Base-by-base conservation (phyloP, 2,329 filamentous ascomycete species). In the Verticillium isaacii region DNA sequence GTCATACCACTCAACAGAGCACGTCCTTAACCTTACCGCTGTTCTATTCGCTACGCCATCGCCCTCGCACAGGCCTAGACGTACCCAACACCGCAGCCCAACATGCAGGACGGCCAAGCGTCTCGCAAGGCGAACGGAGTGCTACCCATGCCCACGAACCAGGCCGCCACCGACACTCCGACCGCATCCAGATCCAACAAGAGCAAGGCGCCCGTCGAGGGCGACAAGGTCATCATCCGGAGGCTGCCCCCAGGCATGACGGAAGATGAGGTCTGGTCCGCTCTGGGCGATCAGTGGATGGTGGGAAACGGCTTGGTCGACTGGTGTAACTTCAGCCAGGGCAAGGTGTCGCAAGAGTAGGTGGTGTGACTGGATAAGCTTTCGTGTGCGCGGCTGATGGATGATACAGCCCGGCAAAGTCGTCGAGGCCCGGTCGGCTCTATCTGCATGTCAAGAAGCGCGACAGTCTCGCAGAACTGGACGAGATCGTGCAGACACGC, bases 201-300 rank as follows among this genome's bases (percentile, higher is more conserved):
- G 73, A 75, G 78, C 36, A 82, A 84, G 67, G 69, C 77, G 3
- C 74, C 83, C 2, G 74, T 81, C 19, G 83, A 87, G 61, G 90
- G 91, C 63, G 84, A 96, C 70, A 98, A 98, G 80, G 83, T 97
- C 14, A 82, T 96, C 29, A 82, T 97, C 60, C 88, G 96, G 59
- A 86, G 94, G 62, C 84, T 99, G 4, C 92, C 95, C 11, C 93
- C 95, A 1, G 92, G 90, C 9, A 82, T 99, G 73, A 96, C 91
- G 0, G 85, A 91, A 70, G 75, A 82, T 1, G 95, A 99, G 70
- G 94, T 96, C 65, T 81, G 88, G 68, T 75, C 78, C 15, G 82
- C 87, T 9, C 74, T 97, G 14, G 93, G 93, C 4, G 83, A 88
- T 1, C 89, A 93, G 57, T 98, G 94, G 94, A 90, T 88, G 69